Conservation (phyloP, 1,284 basidiomycete species). For the Heterobasidion annosum region DNA sequence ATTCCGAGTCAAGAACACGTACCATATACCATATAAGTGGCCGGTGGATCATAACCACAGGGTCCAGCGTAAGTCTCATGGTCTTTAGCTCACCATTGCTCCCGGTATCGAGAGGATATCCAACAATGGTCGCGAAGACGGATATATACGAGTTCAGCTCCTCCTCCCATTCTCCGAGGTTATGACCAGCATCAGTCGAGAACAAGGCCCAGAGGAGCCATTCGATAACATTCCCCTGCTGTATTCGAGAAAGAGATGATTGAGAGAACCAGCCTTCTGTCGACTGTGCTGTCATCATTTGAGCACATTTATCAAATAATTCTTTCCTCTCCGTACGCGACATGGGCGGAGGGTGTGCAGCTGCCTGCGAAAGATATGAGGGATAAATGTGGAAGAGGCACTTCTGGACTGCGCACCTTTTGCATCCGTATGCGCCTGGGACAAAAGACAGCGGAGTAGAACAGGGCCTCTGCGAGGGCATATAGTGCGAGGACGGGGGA, state of each 20-base stretch:
- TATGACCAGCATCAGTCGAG: constrained; percentile 20
- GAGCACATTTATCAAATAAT: constrained; percentile 41
- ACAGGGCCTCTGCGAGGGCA: constrained; percentile 33
- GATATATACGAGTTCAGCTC: constrained; percentile 38
- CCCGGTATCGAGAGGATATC: constrained; percentile 29
- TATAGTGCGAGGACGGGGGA: constrained; percentile 24
- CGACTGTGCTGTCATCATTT: constrained; percentile 23
- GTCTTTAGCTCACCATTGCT: constrained; percentile 25
- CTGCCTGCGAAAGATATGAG: constrained; percentile 22
- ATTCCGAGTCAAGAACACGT: constrained; percentile 14
- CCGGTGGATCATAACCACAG: constrained; percentile 41
- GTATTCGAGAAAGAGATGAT: constrained; percentile 17
- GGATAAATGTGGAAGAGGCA: background rate
- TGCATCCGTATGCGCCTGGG: constrained; percentile 37
- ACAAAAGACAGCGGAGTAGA: constrained; percentile 41
- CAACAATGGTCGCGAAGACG: constrained; percentile 26
- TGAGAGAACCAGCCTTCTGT: constrained; percentile 47
- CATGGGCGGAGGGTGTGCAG: constrained; percentile 28
- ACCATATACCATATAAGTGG: constrained; percentile 58
- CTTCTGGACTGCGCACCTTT: constrained; percentile 25
- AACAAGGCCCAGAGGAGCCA: constrained; percentile 66
- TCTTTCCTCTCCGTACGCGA: constrained; percentile 32
- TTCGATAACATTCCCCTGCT: constrained; percentile 41
- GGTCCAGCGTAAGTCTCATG: constrained; percentile 49
- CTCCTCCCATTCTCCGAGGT: constrained; percentile 32